Evolutionary conservation across 2,329 filamentous ascomycete species (phyloP), one percentile per base, ranked within the genome.

Genomic region (Alternaria tenuissima): DNA sequence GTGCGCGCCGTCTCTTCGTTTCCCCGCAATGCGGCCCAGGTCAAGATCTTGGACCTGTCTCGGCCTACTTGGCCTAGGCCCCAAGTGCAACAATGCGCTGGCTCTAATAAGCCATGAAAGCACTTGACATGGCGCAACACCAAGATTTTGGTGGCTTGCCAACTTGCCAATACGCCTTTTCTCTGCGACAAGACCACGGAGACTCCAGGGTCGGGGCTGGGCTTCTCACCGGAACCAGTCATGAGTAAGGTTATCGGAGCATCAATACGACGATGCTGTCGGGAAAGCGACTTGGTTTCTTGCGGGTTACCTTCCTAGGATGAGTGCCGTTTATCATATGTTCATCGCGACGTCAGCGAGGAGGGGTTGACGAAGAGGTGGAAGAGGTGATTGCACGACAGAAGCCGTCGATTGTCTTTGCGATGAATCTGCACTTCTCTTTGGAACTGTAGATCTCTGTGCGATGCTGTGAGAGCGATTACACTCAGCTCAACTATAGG

Each of bases 61-160:
- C 54, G 64, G 66, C 56, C 58, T 59, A 48, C 69, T 70, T 71
- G 65, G 69, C 65, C 52, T 61, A 63, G 63, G 55, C 54, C 39
- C 59, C 51, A 60, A 59, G 39, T 62, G 49, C 58, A 57, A 58
- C 62, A 53, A 18, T 56, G n/a, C 28, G 28, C 48, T 58, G n/a
- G 52, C 32, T 39, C 56, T 59, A 55, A 34, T 30, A 41, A 49
- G 48, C 53, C 39, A 47, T 59, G 57, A 62, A 57, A 54, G 63
- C 49, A 41, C 55, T 56, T 43, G 51, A 61, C 39, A 44, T 48
- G 57, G 55, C 58, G 47, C 62, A 42, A 54, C 55, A 59, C 66
- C 65, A 69, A 67, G 65, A 47, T 55, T 59, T 64, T 9, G 63
- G 68, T 67, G 65, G 65, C 12, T 68, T 72, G 69, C 69, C 68